Conservation (phyloP, 108 stramenopile genomes). For the Pseudonitzschia delicatissima region DNA sequence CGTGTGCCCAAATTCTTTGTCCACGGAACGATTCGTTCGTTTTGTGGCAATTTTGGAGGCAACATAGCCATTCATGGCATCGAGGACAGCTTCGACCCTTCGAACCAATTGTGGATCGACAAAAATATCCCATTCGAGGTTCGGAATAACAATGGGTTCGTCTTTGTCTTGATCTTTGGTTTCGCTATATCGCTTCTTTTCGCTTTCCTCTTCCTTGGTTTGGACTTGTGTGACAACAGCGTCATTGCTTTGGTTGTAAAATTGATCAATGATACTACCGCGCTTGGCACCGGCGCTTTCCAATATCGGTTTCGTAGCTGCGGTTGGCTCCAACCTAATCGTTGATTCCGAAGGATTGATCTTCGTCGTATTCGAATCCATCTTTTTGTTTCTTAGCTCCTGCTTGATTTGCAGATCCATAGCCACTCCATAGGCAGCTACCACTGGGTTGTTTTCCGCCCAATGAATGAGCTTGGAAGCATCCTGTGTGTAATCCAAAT, state of each 20-base stretch:
- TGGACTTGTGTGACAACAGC: neutral
- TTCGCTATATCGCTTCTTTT: neutral
- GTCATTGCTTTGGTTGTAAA: neutral
- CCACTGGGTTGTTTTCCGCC: constrained; percentile 91
- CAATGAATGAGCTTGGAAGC: constrained; percentile 78
- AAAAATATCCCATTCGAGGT: constrained; percentile 58
- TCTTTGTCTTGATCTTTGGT: neutral
- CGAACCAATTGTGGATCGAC: constrained; percentile 70
- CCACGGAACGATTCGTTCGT: neutral
- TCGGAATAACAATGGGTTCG: neutral
- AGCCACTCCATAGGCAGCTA: constrained; percentile 79
- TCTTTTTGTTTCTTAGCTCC: constrained; percentile 26
- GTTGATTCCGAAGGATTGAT: neutral
- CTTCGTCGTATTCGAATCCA: neutral
- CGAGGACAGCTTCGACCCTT: constrained; percentile 64
- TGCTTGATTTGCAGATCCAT: constrained; percentile 48
- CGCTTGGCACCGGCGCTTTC: neutral
- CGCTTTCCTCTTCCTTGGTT: neutral
- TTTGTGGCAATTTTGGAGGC: constrained; percentile 3
- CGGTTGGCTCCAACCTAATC: neutral
- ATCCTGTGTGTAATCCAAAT: constrained; percentile 36
- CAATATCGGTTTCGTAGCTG: neutral
- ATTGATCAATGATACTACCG: neutral
- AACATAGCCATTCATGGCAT: constrained; percentile 54
- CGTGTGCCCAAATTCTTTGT: no score